phyloP scores from a whole-genome alignment of 345 rosid species.

The Fremontodendron californicum region DNA sequence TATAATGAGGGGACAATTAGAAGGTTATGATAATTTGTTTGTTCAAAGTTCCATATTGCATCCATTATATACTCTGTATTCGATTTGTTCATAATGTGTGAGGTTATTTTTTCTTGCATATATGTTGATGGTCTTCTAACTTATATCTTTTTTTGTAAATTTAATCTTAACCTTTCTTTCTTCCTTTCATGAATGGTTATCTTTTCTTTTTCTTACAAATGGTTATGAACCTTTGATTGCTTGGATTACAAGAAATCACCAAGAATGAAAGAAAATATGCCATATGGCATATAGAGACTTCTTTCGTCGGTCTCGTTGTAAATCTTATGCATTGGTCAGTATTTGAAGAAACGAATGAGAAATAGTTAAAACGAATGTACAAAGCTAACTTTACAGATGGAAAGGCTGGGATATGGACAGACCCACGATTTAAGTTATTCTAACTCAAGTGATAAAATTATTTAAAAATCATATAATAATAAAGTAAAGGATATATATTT shows the following conservation, averaged over 20 bases:
- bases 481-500: too few species aligned
- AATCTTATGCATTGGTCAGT: neutral
- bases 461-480: too few species aligned
- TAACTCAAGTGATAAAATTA: too few species aligned
- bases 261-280: neutral
- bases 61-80: constrained; percentile 19
- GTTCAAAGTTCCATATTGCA: constrained; percentile 10
- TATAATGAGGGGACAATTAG: constrained; percentile 7
- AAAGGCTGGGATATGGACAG: neutral
- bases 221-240: neutral
- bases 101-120: constrained; percentile 4
- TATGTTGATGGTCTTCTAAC: neutral
- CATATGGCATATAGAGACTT: neutral
- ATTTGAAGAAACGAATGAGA: neutral
- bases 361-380: neutral
- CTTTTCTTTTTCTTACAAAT: neutral
- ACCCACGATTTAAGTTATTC: too few species aligned
- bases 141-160: neutral
- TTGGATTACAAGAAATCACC: neutral
- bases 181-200: neutral
- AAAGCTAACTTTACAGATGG: neutral
- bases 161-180: neutral
- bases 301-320: neutral
- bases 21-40: constrained; percentile 18
- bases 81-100: constrained; percentile 33